A percentile compares a stretch with the other conserved stretches of the same genome.
Conservation (phyloP, 306 rosid species). For the Glycine tomentella region DNA sequence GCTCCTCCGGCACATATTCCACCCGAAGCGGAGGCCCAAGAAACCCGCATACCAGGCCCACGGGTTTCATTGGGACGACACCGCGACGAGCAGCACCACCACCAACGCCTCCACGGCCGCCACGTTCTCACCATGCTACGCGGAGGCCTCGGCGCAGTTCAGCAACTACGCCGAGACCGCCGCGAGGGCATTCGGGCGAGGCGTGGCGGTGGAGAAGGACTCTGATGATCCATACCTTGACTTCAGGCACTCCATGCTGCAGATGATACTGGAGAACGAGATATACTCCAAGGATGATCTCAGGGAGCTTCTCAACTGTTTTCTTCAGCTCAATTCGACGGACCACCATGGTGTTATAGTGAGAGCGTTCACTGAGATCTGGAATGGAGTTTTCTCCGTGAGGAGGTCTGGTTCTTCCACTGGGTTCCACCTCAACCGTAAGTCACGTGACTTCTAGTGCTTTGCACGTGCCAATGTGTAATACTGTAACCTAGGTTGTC, state of each 20-base stretch:
- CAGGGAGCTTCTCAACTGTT: conserved; percentile 76
- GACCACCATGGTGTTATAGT: conserved; percentile 79
- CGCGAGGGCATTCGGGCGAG: conserved; percentile 68
- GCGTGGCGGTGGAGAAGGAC: conserved; percentile 90
- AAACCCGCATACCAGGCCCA: conserved; percentile 31
- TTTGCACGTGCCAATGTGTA: conserved; percentile 37
- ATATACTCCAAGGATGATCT: conserved; percentile 83
- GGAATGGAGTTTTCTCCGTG: conserved; percentile 83
- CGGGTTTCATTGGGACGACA: conserved; percentile 29
- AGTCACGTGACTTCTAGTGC: conserved; percentile 60
- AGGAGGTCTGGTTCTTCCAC: conserved; percentile 27
- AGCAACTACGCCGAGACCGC: neutral
- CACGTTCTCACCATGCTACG: conserved; percentile 51
- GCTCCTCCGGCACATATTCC: conserved; percentile 58
- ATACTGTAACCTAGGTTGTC: neutral
- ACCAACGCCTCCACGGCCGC: conserved; percentile 39
- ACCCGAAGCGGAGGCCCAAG: conserved; percentile 59
- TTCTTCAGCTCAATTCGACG: conserved; percentile 82
- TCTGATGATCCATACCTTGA: conserved; percentile 92
- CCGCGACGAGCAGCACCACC: conserved; percentile 12
- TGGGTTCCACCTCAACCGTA: conserved; percentile 39
- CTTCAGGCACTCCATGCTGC: conserved; percentile 88
- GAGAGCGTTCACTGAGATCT: conserved; percentile 88
- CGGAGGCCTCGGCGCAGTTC: conserved; percentile 42
- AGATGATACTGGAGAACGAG: conserved; percentile 92